These are phyloP conservation scores for Podaxis pistillaris DNA, from an alignment of 768 basidiomycete species.

Conservation along the genomic window DNA sequence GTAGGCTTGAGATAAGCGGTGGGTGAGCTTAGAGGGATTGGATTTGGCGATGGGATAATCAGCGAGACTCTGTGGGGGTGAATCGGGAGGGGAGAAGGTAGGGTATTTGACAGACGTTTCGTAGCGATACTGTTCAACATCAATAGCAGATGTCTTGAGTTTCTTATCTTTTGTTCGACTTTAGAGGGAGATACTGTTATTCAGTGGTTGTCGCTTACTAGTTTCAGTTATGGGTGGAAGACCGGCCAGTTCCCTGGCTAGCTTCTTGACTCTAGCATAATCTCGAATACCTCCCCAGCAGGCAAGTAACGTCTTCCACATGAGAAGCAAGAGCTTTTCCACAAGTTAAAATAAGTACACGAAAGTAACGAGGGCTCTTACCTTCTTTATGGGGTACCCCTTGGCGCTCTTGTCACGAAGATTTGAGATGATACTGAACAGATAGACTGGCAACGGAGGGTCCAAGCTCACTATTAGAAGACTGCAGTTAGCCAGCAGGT, in stretches of 20 bases:
- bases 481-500: background rate
- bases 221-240: conserved; percentile 55
- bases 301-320: conserved; percentile 92
- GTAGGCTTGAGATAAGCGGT: conserved; percentile 85
- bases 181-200: background rate
- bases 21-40: conserved; percentile 40
- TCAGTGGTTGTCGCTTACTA: conserved; percentile 16
- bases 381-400: conserved; percentile 98
- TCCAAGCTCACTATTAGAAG: conserved; percentile 80
- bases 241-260: conserved; percentile 83
- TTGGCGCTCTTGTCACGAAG: conserved; percentile 92
- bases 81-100: conserved; percentile 73
- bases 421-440: conserved; percentile 88
- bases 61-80: conserved; percentile 32
- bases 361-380: conserved; percentile 26
- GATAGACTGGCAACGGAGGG: conserved; percentile 89
- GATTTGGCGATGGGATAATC: conserved; percentile 34
- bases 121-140: conserved; percentile 84
- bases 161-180: conserved; percentile 38
- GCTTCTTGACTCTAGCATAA: conserved; percentile 74
- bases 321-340: conserved; percentile 77
- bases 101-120: conserved; percentile 97
- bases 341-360: background rate
- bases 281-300: conserved; percentile 94
- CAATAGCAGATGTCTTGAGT: conserved; percentile 89